These are phyloP conservation scores for Chlorella sp. DNA, from an alignment of 139 green algal genomes.

Conservation along the genomic window DNA sequence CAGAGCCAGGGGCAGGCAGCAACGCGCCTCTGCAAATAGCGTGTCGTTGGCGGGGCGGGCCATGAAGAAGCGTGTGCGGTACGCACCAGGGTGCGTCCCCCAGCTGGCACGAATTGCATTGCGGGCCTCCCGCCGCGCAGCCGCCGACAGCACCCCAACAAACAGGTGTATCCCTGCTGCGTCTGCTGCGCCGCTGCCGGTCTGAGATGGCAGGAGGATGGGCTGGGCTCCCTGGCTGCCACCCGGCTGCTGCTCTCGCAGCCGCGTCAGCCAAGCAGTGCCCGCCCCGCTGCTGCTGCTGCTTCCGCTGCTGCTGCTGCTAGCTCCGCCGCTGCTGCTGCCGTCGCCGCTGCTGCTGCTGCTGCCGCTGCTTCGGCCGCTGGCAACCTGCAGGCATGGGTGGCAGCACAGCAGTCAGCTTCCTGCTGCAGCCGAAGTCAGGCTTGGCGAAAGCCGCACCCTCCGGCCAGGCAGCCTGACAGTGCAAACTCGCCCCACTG, in stretches of 20 bases:
- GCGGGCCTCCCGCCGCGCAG: background rate
- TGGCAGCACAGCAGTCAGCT: background rate
- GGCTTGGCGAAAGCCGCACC: no score
- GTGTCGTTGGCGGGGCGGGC: slow-evolving; percentile 32
- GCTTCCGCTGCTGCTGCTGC: background rate
- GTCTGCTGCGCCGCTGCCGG: background rate
- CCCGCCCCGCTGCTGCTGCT: background rate
- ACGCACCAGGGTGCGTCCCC: slow-evolving; percentile 27
- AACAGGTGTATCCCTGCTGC: slow-evolving; percentile 23
- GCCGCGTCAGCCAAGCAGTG: background rate
- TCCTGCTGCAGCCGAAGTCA: no score
- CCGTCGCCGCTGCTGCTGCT: slow-evolving; percentile 14
- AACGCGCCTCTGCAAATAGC: slow-evolving; percentile 35
- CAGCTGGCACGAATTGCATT: slow-evolving; percentile 53
- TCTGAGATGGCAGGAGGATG: no score
- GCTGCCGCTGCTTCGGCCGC: slow-evolving; percentile 5
- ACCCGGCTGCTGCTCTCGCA: background rate
- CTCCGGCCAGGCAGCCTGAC: no score
- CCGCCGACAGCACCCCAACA: slow-evolving; percentile 35
- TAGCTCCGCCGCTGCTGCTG: background rate
- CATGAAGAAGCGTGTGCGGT: slow-evolving; percentile 50
- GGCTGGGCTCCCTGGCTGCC: background rate
- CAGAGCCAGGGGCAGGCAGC: background rate
- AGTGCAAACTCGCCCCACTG: no score
- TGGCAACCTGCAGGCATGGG: background rate